Evolutionary conservation across 2,329 filamentous ascomycete species (phyloP), one percentile per base, ranked within the genome.

Genomic region (Apiospora sp.): DNA sequence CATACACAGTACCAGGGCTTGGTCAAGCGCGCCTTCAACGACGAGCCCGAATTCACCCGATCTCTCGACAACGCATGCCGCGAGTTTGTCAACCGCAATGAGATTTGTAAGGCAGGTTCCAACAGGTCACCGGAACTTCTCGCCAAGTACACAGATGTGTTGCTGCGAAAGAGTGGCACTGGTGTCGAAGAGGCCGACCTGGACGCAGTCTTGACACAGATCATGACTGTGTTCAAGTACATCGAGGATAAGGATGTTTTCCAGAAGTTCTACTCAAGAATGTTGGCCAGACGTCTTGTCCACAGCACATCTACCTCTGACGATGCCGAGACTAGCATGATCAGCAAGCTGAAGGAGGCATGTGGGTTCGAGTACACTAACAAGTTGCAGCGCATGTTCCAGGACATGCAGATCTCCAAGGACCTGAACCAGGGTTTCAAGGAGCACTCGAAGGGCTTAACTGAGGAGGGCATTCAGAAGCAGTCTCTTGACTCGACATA

Each of bases 201-300:
- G 78, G 96, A 99, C 84, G 92, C 93, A 76, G 93, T 94, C 44
- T 86, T 98, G 43, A 91, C 91, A 27, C 94, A 98, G 82, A 96
- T 99, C 79, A 99, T 99, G 96, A 98, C 96, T 1, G 94, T 99
- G 71, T 99, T 99, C 90, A 98, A 98, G 86, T 99, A 99, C 84
- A 98, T 99, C 75, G 96, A 99, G 82, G 97, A 99, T 84, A 99
- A 99, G 87, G 96, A 99, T 80, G 97, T 99, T 6, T 99, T 99
- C 89, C 96, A 98, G 83, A 99, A 98, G 83, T 99, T 98, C 84
- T 99, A 99, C 85, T 97, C 96, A 1, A 93, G 95, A 75, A 98
- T 98, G 92, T 86, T 99, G 78, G 96, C 96, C 69, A 94, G 97
- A 82, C 94, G 96, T 78, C 86, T 99, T 71, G 96, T 99, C 24